Percentiles rank a stretch among this genome's conserved stretches.
These are phyloP conservation scores for Cokeromyces recurvatus DNA, from an alignment of 371 early-diverging fungal species.

Conservation along the genomic window DNA sequence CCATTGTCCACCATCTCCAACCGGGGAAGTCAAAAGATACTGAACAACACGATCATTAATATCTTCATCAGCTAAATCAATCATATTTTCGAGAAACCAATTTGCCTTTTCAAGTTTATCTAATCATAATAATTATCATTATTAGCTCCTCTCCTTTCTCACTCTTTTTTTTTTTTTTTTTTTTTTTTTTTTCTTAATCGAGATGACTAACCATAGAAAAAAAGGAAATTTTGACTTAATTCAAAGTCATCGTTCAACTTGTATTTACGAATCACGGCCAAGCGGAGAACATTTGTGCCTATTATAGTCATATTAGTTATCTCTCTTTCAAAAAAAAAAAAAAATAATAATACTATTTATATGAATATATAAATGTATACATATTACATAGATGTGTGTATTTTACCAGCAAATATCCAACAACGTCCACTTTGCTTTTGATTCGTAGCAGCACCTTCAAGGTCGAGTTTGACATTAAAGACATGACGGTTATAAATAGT, in stretches of 20 bases:
- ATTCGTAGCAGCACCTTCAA: constrained; percentile 66
- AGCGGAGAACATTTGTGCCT: constrained; percentile 40
- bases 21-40: constrained; percentile 62
- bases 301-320: neutral
- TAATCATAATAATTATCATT: neutral
- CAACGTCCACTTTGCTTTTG: constrained; percentile 80
- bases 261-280: constrained; percentile 41
- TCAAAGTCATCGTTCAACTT: constrained; percentile 74
- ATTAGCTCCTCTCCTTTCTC: neutral
- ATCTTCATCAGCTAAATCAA: constrained; percentile 59
- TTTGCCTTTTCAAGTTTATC: constrained; percentile 79
- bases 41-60: constrained; percentile 71
- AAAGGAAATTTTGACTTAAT: constrained; percentile 73
- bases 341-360: no score
- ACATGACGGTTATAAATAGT: constrained; percentile 38
- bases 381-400: no score
- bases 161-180: no score
- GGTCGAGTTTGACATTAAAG: constrained; percentile 58
- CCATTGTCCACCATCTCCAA: constrained; percentile 69
- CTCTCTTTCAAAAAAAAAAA: no score
- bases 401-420: constrained; percentile 83
- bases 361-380: no score
- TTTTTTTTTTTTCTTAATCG: no score
- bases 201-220: constrained; percentile 70
- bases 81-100: constrained; percentile 78